These are phyloP conservation scores for Aspergillus arachidicola DNA, from an alignment of 2,329 filamentous ascomycete species.

Conservation along the genomic window DNA sequence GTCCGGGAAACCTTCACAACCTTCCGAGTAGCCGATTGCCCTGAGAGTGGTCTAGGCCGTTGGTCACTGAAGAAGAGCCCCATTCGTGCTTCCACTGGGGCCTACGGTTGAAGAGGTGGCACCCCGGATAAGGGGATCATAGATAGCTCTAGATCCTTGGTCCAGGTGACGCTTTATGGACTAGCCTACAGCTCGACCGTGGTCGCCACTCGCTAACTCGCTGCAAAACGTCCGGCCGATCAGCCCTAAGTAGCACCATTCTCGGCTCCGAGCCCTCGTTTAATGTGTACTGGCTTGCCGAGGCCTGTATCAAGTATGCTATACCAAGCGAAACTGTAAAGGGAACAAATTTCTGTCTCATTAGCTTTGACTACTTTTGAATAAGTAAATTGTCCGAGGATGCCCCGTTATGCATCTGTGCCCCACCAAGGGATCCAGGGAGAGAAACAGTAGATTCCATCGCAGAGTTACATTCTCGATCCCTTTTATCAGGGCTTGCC, in stretches of 20 bases:
- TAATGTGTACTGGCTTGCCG: background rate
- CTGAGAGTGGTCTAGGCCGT: background rate
- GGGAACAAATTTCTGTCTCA: background rate
- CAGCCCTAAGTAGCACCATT: background rate
- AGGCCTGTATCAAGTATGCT: background rate
- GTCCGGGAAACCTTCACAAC: background rate
- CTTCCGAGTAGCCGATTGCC: background rate
- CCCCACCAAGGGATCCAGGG: background rate
- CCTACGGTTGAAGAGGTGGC: constrained; percentile 1
- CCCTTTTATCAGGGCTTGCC: background rate
- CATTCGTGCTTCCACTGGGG: background rate
- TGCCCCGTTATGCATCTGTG: background rate
- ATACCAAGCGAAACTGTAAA: background rate
- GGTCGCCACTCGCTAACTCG: background rate
- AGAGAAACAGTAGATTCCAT: background rate
- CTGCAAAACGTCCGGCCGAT: background rate
- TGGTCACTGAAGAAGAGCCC: background rate
- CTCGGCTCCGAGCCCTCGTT: background rate
- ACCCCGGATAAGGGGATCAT: constrained; percentile 17
- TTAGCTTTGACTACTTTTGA: background rate
- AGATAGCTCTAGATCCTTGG: constrained; percentile 5
- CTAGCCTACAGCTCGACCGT: constrained; percentile 10
- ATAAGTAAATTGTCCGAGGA: background rate
- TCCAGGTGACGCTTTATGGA: constrained; percentile 7
- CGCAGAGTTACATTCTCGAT: background rate